Evolutionary conservation across 345 rosid genomes (phyloP).

Genomic region (Pugionium cornutum): DNA sequence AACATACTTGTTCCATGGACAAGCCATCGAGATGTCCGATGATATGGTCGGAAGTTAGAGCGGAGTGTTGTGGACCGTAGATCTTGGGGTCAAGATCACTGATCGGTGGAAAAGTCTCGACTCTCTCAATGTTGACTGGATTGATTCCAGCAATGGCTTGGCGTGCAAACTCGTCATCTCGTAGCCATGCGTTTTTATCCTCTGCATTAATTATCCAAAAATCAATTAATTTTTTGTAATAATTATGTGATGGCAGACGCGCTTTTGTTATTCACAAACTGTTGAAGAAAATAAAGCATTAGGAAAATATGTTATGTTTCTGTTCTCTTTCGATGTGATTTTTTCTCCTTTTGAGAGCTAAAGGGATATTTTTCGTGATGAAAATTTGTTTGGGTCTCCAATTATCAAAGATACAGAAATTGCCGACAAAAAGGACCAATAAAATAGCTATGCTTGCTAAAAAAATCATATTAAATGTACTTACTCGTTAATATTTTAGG

Average conservation of each 20-base stretch:
- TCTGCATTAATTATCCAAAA: conserved; percentile 46
- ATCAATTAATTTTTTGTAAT: not conserved
- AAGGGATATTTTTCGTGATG: not conserved
- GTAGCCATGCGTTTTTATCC: conserved; percentile 95
- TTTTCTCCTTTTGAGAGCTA: conserved; percentile 13
- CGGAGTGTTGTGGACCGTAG: conserved; percentile 75
- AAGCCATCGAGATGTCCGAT: conserved; percentile 66
- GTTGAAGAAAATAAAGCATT: conserved; percentile 16
- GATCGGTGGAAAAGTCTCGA: conserved; percentile 71
- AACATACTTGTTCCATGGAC: conserved; percentile 76
- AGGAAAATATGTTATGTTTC: conserved; percentile 28
- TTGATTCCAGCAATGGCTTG: conserved; percentile 88
- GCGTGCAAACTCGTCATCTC: conserved; percentile 96
- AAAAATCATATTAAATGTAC: conserved; percentile 21
- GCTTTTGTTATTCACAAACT: conserved; percentile 14
- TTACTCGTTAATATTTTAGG: conserved; percentile 86
- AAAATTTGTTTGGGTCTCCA: not conserved
- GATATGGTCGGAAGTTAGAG: conserved; percentile 79
- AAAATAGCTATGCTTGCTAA: not conserved
- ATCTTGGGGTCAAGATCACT: conserved; percentile 80
- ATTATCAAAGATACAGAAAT: not conserved
- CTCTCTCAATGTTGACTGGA: conserved; percentile 71
- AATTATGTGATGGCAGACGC: conserved; percentile 17
- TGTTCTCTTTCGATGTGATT: not conserved
- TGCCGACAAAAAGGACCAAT: not conserved